Percentiles rank a stretch among this genome's conserved stretches.
Conservation (phyloP, 495 filamentous ascomycete species). For the Trichocladium uniseriatum region DNA sequence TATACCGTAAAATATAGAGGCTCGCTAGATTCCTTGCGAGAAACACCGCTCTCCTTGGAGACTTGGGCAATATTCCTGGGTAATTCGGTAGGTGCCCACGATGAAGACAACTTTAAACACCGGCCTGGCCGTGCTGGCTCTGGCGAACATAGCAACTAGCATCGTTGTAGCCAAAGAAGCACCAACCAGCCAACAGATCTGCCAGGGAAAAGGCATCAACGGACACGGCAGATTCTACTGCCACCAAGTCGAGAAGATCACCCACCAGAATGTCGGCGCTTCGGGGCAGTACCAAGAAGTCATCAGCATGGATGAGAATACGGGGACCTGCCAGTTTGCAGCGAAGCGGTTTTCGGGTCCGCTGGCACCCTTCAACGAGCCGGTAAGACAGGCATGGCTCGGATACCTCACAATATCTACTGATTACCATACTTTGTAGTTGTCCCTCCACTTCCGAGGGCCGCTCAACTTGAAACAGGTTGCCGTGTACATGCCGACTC, state of each 20-base stretch:
- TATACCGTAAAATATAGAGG: too few relatives aligned
- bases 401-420: neutral
- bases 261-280: conserved; percentile 48
- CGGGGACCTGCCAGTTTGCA: conserved; percentile 44
- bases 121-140: conserved; percentile 3
- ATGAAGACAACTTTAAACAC: too few relatives aligned
- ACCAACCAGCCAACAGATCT: conserved; percentile 8
- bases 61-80: too few relatives aligned
- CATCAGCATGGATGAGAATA: conserved; percentile 43
- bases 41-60: too few relatives aligned
- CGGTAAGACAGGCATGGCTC: too few relatives aligned
- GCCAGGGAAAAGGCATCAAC: conserved; percentile 10
- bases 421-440: conserved; percentile 38
- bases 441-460: conserved; percentile 62
- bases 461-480: conserved; percentile 53
- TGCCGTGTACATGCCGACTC: conserved; percentile 49
- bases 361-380: conserved; percentile 56
- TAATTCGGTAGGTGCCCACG: too few relatives aligned
- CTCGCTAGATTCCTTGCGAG: too few relatives aligned
- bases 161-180: neutral
- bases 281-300: conserved; percentile 52
- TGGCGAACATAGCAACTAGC: neutral
- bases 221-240: conserved; percentile 47
- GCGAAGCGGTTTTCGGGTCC: conserved; percentile 44
- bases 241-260: conserved; percentile 45